Evolutionary conservation across 345 rosid species (phyloP).

Genomic region (Cardamine occulta): DNA sequence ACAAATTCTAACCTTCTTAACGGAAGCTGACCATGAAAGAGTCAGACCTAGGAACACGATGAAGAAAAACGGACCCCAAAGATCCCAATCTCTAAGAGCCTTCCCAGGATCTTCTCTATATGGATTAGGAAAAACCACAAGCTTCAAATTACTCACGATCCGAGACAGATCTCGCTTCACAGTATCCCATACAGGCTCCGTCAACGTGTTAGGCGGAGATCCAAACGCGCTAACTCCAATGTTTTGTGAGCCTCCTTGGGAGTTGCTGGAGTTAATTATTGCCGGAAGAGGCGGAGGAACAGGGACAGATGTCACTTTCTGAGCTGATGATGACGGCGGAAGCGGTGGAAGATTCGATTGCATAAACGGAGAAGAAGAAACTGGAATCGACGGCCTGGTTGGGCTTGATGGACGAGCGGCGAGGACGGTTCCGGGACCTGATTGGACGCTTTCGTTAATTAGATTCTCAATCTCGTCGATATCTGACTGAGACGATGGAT

Average conservation of each 20-base stretch:
- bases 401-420: slow-evolving; percentile 88
- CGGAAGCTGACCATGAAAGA: slow-evolving; percentile 61
- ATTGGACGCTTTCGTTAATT: slow-evolving; percentile 68
- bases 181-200: slow-evolving; percentile 98
- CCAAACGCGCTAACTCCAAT: slow-evolving; percentile 54
- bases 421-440: slow-evolving; percentile 66
- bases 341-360: slow-evolving; percentile 65
- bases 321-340: slow-evolving; percentile 39
- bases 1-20: slow-evolving; percentile 31
- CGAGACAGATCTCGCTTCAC: slow-evolving; percentile 96
- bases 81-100: slow-evolving; percentile 98
- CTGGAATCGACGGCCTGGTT: slow-evolving; percentile 69
- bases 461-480: slow-evolving; percentile 97
- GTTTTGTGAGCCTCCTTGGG: background rate
- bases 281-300: slow-evolving; percentile 51
- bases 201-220: slow-evolving; percentile 76
- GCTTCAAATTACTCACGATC: slow-evolving; percentile 95
- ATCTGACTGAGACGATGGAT: slow-evolving; percentile 85
- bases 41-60: slow-evolving; percentile 85
- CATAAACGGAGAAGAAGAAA: slow-evolving; percentile 67
- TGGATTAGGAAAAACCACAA: slow-evolving; percentile 94
- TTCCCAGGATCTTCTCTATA: slow-evolving; percentile 94
- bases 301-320: slow-evolving; percentile 48
- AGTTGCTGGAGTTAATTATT: slow-evolving; percentile 28
- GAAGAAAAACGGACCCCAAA: slow-evolving; percentile 98